Percentiles rank a stretch among this genome's conserved stretches.
These are phyloP conservation scores for Ophiognomonia clavigignenti-juglandacearum DNA, from an alignment of 2,329 filamentous ascomycete genomes.

Conservation along the genomic window DNA sequence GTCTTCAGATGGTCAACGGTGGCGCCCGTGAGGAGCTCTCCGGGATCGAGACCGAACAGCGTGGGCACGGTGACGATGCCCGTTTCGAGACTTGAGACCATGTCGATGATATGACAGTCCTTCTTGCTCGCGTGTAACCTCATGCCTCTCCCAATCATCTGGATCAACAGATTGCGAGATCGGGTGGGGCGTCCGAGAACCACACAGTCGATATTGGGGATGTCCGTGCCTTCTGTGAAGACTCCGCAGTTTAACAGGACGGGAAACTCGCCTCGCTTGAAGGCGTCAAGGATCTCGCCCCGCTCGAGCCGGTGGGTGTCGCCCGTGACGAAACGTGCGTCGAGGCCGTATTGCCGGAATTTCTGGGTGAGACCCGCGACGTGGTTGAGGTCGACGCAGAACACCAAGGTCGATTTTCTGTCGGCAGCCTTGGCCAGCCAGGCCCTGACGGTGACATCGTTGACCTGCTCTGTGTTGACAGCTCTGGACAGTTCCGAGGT, in stretches of 20 bases:
- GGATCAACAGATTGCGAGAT: slow-evolving; percentile 87
- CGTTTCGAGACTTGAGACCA: slow-evolving; percentile 79
- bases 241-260: slow-evolving; percentile 93
- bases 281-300: slow-evolving; percentile 66
- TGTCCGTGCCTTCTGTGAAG: slow-evolving; percentile 96
- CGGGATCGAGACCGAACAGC: slow-evolving; percentile 85
- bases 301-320: slow-evolving; percentile 68
- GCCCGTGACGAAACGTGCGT: slow-evolving; percentile 83
- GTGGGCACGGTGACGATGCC: slow-evolving; percentile 90
- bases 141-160: slow-evolving; percentile 97
- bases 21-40: slow-evolving; percentile 66
- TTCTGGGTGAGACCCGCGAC: slow-evolving; percentile 67
- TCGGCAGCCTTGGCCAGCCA: slow-evolving; percentile 74
- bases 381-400: slow-evolving; percentile 88
- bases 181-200: slow-evolving; percentile 82
- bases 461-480: slow-evolving; percentile 77
- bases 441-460: slow-evolving; percentile 77
- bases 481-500: slow-evolving; percentile 69
- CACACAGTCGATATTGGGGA: slow-evolving; percentile 94
- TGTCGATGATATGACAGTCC: slow-evolving; percentile 92
- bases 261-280: slow-evolving; percentile 71
- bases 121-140: slow-evolving; percentile 74
- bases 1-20: slow-evolving; percentile 57
- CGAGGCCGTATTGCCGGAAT: slow-evolving; percentile 73
- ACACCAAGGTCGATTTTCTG: slow-evolving; percentile 83